Conservation (phyloP, 805 yeast genomes). For the Wickerhamiella nectarea region DNA sequence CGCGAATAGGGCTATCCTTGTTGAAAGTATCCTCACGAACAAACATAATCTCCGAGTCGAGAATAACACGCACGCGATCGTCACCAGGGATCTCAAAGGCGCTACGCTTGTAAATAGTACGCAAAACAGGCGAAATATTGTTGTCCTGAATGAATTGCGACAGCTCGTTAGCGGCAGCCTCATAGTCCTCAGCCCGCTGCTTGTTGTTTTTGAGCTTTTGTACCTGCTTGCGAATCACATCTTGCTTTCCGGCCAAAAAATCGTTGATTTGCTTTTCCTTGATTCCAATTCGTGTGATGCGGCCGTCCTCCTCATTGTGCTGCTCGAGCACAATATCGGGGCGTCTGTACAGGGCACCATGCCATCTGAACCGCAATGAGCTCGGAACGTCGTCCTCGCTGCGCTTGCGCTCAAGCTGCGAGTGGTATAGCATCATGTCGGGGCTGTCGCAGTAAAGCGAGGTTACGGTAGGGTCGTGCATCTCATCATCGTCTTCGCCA, state of each 20-base stretch:
- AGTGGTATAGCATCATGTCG: slow-evolving; percentile 72
- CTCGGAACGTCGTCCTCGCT: slow-evolving; percentile 38
- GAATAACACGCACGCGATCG: slow-evolving; percentile 76
- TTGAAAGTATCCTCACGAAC: slow-evolving; percentile 88
- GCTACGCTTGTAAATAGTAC: slow-evolving; percentile 78
- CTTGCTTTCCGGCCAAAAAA: slow-evolving; percentile 43
- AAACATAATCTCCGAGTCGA: slow-evolving; percentile 77
- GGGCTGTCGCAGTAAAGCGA: slow-evolving; percentile 79
- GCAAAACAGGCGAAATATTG: slow-evolving; percentile 68
- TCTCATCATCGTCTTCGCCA: slow-evolving; percentile 33
- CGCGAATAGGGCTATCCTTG: slow-evolving; percentile 71
- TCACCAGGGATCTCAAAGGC: slow-evolving; percentile 99
- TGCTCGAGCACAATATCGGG: slow-evolving; percentile 74
- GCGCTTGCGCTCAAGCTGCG: slow-evolving; percentile 52
- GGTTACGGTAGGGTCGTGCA: slow-evolving; percentile 67
- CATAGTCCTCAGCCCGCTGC: slow-evolving; percentile 42
- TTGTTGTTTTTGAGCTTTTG: slow-evolving; percentile 50
- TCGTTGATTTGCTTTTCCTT: slow-evolving; percentile 74
- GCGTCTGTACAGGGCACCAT: slow-evolving; percentile 61
- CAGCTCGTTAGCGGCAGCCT: slow-evolving; percentile 43
- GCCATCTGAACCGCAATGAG: slow-evolving; percentile 79
- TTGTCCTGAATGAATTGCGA: slow-evolving; percentile 50
- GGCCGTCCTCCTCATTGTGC: slow-evolving; percentile 36
- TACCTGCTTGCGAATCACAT: slow-evolving; percentile 36
- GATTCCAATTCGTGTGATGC: slow-evolving; percentile 47